These are phyloP conservation scores for Prunus salicina DNA, from an alignment of 306 rosid genomes.

Conservation along the genomic window DNA sequence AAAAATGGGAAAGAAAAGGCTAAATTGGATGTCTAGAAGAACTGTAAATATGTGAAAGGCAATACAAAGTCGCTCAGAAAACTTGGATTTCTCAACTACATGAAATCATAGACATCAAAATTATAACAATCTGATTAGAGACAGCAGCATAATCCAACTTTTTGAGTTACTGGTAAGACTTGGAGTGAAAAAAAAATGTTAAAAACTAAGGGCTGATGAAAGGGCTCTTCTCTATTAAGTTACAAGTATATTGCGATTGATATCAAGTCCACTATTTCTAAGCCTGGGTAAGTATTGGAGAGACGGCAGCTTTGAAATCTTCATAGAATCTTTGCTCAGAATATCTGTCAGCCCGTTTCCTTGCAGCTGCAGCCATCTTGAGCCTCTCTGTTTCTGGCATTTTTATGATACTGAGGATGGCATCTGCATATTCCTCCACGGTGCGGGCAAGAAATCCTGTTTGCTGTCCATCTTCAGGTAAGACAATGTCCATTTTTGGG, in stretches of 20 bases:
- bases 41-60: no score
- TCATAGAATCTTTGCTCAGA: slow-evolving; percentile 84
- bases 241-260: background rate
- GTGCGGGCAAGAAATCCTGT: slow-evolving; percentile 84
- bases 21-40: no score
- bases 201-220: background rate
- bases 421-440: slow-evolving; percentile 78
- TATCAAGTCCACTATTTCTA: slow-evolving; percentile 31
- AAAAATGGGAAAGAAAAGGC: no score
- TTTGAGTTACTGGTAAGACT: background rate
- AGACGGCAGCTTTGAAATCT: slow-evolving; percentile 70
- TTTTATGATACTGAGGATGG: slow-evolving; percentile 50
- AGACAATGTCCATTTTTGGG: slow-evolving; percentile 92
- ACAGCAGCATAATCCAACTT: background rate
- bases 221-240: background rate
- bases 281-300: slow-evolving; percentile 38
- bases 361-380: slow-evolving; percentile 78
- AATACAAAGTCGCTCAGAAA: no score
- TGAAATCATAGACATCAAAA: no score
- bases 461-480: slow-evolving; percentile 70
- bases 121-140: background rate
- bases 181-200: background rate
- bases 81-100: no score
- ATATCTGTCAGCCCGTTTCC: slow-evolving; percentile 72
- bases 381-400: slow-evolving; percentile 70